phyloP scores from a whole-genome alignment of 192 early-diverging fungal species.

The Fimicolochytrium jonesii region DNA sequence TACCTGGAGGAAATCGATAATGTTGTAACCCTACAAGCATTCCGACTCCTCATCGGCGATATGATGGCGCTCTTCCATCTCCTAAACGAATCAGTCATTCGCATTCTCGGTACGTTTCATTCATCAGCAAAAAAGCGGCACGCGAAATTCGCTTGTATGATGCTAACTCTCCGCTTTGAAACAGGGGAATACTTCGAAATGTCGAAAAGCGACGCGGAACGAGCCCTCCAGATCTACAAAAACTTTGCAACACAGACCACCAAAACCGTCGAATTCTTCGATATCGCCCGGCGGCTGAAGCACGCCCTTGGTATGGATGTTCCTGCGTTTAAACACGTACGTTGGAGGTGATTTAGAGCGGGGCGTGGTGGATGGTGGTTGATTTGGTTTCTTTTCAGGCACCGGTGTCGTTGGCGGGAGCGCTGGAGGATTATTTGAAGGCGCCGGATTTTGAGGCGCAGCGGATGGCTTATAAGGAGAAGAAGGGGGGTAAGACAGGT shows the following conservation, averaged over 20 bases:
- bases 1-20: conserved; percentile 69
- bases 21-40: conserved; percentile 67
- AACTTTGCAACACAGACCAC: conserved; percentile 69
- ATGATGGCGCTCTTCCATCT: conserved; percentile 68
- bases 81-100: conserved; percentile 74
- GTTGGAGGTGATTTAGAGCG: background rate
- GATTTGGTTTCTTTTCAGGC: conserved; percentile 36
- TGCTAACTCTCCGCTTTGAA: conserved; percentile 11
- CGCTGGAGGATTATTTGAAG: conserved; percentile 63
- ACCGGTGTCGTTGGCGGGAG: conserved; percentile 59
- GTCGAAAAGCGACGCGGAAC: conserved; percentile 56
- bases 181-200: conserved; percentile 64
- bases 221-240: conserved; percentile 72
- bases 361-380: background rate
- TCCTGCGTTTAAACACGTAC: conserved; percentile 71
- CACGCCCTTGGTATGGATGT: conserved; percentile 57
- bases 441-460: conserved; percentile 69
- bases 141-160: no score
- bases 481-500: conserved; percentile 33
- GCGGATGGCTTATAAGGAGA: conserved; percentile 42
- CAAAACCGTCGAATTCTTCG: conserved; percentile 63
- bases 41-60: conserved; percentile 67
- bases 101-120: conserved; percentile 60
- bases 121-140: no score
- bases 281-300: conserved; percentile 58